Percentiles rank a stretch among this genome's conserved stretches.
Evolutionary conservation across 129 eudicot genomes (phyloP).

Genomic region (Tagetes erecta): DNA sequence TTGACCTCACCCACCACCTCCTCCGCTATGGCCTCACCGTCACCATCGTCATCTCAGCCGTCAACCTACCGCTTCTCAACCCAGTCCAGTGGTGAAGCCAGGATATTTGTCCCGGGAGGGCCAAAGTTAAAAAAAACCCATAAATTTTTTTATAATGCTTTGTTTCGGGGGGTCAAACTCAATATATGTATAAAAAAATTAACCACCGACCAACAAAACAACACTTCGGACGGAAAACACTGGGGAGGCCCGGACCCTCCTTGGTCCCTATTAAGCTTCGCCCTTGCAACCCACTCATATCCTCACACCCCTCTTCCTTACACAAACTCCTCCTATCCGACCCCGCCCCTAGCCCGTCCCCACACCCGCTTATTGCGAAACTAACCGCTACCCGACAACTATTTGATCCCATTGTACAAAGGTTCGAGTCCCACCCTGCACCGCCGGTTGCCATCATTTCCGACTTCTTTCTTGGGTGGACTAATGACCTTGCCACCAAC

Average conservation of each 20-base stretch:
- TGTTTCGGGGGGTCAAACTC: too few species aligned
- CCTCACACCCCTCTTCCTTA: slow-evolving; percentile 45
- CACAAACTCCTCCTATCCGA: slow-evolving; percentile 41
- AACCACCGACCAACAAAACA: too few species aligned
- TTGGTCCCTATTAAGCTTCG: too few species aligned
- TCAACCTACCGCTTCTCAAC: slow-evolving; percentile 46
- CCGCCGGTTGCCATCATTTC: slow-evolving; percentile 32
- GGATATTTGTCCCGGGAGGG: too few species aligned
- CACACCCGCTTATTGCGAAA: slow-evolving; percentile 26
- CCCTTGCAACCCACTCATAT: slow-evolving; percentile 60
- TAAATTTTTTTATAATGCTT: too few species aligned
- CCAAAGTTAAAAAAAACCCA: too few species aligned
- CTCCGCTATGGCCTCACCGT: slow-evolving; percentile 52
- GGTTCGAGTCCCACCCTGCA: slow-evolving; percentile 25
- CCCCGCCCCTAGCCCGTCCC: slow-evolving; percentile 37
- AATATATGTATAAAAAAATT: too few species aligned
- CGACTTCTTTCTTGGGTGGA: slow-evolving; percentile 55
- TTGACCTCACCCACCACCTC: slow-evolving; percentile 60
- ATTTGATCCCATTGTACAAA: slow-evolving; percentile 14
- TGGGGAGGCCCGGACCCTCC: too few species aligned
- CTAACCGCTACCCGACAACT: slow-evolving; percentile 12
- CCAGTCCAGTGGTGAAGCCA: too few species aligned
- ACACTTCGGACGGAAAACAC: too few species aligned
- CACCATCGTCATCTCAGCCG: slow-evolving; percentile 58
- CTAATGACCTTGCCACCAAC: slow-evolving; percentile 25